Evolutionary conservation across 441 rosid genomes (phyloP).

Genomic region (Monsonia emarginata): DNA sequence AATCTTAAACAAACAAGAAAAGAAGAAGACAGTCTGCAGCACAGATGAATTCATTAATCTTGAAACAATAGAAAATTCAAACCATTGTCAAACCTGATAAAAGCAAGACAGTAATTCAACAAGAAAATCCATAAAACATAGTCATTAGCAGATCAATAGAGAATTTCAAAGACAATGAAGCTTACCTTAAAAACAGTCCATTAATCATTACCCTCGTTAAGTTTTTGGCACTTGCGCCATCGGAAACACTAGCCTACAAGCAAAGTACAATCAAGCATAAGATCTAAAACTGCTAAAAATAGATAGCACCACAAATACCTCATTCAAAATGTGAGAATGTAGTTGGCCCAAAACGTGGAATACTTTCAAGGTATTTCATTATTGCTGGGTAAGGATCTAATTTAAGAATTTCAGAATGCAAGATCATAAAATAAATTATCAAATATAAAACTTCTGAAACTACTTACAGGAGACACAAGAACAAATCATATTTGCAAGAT

Average conservation of each 20-base stretch:
- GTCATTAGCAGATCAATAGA: not conserved
- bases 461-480: not conserved
- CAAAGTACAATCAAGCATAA: conserved; percentile 20
- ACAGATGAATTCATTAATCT: conserved; percentile 12
- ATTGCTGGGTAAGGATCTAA: not conserved
- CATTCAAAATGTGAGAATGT: not conserved
- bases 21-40: conserved; percentile 3
- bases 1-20: not conserved
- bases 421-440: not conserved
- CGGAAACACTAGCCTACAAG: conserved; percentile 82
- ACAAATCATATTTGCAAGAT: not conserved
- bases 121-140: not conserved
- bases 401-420: not conserved
- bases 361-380: not conserved
- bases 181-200: conserved; percentile 83
- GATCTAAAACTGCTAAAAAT: conserved; percentile 14
- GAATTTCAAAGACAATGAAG: conserved; percentile 6
- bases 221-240: conserved; percentile 64
- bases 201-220: conserved; percentile 68
- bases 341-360: not conserved
- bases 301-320: not conserved
- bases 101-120: not conserved
- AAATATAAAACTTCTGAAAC: not conserved
- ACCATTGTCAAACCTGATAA: conserved; percentile 3
- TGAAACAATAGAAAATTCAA: conserved; percentile 9